Evolutionary conservation across 2,329 filamentous ascomycete species (phyloP).

Genomic region (Onygena corvina): DNA sequence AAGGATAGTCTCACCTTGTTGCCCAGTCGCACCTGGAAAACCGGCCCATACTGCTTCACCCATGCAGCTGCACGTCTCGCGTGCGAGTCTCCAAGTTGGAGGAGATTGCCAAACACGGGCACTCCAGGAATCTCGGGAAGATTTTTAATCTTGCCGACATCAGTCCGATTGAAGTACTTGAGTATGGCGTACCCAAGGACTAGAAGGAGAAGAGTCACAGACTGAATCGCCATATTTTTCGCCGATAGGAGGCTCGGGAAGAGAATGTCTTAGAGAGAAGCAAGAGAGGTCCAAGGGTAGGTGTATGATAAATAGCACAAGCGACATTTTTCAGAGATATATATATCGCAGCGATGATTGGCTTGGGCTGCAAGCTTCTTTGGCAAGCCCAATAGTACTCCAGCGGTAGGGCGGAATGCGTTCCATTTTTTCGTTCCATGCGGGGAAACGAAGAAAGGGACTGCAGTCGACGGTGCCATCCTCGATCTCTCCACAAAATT

Average conservation of each 20-base stretch:
- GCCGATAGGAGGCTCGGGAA: background rate
- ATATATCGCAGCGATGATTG: too few relatives aligned
- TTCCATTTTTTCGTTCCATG: too few relatives aligned
- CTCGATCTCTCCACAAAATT: too few relatives aligned
- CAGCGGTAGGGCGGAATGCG: too few relatives aligned
- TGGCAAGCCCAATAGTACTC: too few relatives aligned
- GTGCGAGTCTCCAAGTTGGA: conserved; percentile 49
- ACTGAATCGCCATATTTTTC: conserved; percentile 14
- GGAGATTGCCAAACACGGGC: conserved; percentile 51
- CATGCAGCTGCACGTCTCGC: conserved; percentile 44
- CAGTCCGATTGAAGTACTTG: conserved; percentile 39
- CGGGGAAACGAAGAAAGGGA: too few relatives aligned
- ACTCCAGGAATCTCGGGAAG: conserved; percentile 51
- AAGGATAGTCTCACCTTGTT: conserved; percentile 42
- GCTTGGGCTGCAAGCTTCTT: too few relatives aligned
- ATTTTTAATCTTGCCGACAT: conserved; percentile 49
- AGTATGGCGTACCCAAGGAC: conserved; percentile 31
- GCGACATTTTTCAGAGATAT: too few relatives aligned
- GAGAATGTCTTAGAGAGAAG: too few relatives aligned
- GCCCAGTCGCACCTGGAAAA: conserved; percentile 57
- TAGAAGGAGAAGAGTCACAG: conserved; percentile 22
- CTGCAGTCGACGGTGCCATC: too few relatives aligned
- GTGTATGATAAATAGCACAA: too few relatives aligned
- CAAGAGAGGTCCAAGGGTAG: too few relatives aligned
- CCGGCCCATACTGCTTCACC: conserved; percentile 50